Percentiles rank a stretch among this genome's conserved stretches.
phyloP scores from a whole-genome alignment of 2,329 filamentous ascomycete genomes.

The Aureobasidium sp. region DNA sequence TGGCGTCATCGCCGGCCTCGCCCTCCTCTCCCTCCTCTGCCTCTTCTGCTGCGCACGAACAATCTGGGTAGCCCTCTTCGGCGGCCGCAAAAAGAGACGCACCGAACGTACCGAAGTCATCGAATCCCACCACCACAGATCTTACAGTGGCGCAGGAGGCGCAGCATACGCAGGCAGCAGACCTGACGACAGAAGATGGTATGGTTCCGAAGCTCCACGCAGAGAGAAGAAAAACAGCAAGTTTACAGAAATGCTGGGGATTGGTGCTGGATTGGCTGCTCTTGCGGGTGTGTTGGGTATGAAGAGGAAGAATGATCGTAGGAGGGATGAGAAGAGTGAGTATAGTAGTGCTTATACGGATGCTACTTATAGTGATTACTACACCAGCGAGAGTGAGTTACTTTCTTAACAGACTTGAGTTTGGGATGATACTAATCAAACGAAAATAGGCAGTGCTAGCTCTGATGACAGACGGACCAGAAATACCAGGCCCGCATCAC shows the following conservation, averaged over 20 bases:
- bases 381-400: constrained; percentile 55
- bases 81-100: constrained; percentile 49
- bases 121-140: constrained; percentile 63
- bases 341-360: constrained; percentile 41
- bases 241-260: constrained; percentile 38
- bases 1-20: constrained; percentile 72
- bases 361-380: constrained; percentile 48
- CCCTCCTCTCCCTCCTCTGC: constrained; percentile 74
- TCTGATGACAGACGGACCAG: constrained; percentile 50
- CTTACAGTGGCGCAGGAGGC: constrained; percentile 63
- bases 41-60: constrained; percentile 73
- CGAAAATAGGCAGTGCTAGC: constrained; percentile 45
- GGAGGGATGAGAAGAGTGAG: constrained; percentile 48
- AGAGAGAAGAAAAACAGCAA: constrained; percentile 39
- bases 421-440: background rate
- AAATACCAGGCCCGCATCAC: constrained; percentile 33
- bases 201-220: constrained; percentile 44
- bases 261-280: constrained; percentile 48
- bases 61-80: constrained; percentile 65
- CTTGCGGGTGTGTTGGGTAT: constrained; percentile 50
- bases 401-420: no score
- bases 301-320: constrained; percentile 43
- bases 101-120: constrained; percentile 66
- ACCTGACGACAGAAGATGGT: constrained; percentile 49
- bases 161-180: constrained; percentile 38